Evolutionary conservation across 192 early-diverging fungal species (phyloP), one percentile per base, ranked within the genome.

Genomic region (Ambispora gerdemannii): DNA sequence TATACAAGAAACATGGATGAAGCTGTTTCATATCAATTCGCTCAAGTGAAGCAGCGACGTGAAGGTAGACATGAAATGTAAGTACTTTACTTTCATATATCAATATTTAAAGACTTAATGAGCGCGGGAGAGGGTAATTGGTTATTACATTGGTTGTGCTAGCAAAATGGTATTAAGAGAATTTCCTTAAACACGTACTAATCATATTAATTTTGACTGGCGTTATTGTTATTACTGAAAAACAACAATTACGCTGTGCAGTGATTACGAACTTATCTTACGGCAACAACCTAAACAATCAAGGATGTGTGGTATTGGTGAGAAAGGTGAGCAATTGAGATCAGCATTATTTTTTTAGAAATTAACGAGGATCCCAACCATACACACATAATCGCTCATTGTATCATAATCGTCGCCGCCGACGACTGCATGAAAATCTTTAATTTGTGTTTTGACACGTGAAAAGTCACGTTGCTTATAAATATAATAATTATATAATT

Each of bases 291-390:
- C 94, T 34, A 88, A 90, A 75, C 93, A 92, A 81, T 91, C 92
- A 20, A 84, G 94, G 68, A 91, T 94, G 85, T 96, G 94, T 75
- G 92, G 94, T 65, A 92, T 93, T 75, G 92, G 91, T 69, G 94
- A 93, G 74, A 96, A 96, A 86, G 93, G 92, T 91, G 86, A 74
- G 81, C 59, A 10, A 28, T 56, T 0, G n/a, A n/a, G n/a, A n/a
- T n/a, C n/a, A n/a, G n/a, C n/a, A n/a, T n/a, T n/a, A n/a, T n/a
- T n/a, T n/a, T n/a, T n/a, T n/a, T n/a, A n/a, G n/a, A n/a, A n/a
- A n/a, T n/a, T n/a, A n/a, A 31, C 58, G 31, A 65, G 11, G 27
- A 51, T 47, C 27, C 24, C 65, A 27, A 27, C 49, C 22, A 30
- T 33, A 51, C 38, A 43, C n/a, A n/a, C n/a, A n/a, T n/a, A n/a